Conservation (phyloP, 495 filamentous ascomycete genomes). For the Tuber borchii region DNA sequence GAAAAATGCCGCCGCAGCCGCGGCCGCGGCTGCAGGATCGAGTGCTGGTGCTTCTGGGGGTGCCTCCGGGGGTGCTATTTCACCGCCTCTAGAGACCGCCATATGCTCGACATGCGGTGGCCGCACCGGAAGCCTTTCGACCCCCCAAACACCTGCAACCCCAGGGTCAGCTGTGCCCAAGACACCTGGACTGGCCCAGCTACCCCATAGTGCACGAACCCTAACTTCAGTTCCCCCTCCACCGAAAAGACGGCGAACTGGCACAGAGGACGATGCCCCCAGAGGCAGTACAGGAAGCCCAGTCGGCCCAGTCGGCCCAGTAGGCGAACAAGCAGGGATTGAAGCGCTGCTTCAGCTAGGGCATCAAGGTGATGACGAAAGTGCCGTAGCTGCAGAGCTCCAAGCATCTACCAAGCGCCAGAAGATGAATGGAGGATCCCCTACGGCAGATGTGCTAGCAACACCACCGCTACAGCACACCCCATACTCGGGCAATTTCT, state of each 20-base stretch:
- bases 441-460: conserved; percentile 17
- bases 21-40: conserved; percentile 16
- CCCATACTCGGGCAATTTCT: conserved; percentile 30
- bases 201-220: conserved; percentile 29
- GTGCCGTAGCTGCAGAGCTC: conserved; percentile 13
- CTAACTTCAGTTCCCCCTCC: conserved; percentile 23
- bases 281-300: conserved; percentile 19
- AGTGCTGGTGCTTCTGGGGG: conserved; percentile 19
- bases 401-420: conserved; percentile 32
- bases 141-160: conserved; percentile 35
- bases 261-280: conserved; percentile 26
- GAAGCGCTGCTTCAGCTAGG: conserved; percentile 41
- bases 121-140: conserved; percentile 37
- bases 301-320: conserved; percentile 11
- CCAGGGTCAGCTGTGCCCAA: conserved; percentile 33
- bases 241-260: conserved; percentile 29
- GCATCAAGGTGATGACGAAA: conserved; percentile 29
- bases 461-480: conserved; percentile 19
- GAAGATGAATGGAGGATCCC: conserved; percentile 27
- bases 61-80: conserved; percentile 22
- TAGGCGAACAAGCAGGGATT: conserved; percentile 31
- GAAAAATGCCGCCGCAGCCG: conserved; percentile 36
- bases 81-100: conserved; percentile 35
- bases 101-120: conserved; percentile 40
- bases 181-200: conserved; percentile 26